Conservation (phyloP, 2,329 filamentous ascomycete genomes). For the Cladophialophora yegresii region DNA sequence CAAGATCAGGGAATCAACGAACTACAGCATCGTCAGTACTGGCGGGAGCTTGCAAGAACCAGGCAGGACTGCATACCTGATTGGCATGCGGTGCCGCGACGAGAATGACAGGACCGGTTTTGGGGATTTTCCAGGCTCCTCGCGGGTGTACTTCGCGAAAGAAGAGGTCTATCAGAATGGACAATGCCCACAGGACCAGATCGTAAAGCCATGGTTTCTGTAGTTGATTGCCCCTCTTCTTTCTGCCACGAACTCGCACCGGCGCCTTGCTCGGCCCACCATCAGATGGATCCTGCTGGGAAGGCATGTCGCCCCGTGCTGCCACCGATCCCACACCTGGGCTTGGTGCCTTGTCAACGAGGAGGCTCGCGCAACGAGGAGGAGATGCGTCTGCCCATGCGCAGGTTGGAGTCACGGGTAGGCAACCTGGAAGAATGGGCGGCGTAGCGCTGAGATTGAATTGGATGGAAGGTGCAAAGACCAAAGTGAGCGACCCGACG, state of each 20-base stretch:
- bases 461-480: neutral
- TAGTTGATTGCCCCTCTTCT: slow-evolving; percentile 45
- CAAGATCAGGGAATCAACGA: slow-evolving; percentile 91
- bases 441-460: neutral
- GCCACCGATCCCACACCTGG: neutral
- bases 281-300: slow-evolving; percentile 10
- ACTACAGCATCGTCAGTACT: slow-evolving; percentile 55
- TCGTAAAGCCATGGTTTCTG: slow-evolving; percentile 55
- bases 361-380: neutral
- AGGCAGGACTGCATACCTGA: slow-evolving; percentile 60
- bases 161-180: slow-evolving; percentile 86
- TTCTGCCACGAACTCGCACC: slow-evolving; percentile 38
- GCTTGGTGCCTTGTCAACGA: neutral
- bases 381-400: neutral
- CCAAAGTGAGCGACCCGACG: neutral
- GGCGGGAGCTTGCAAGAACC: neutral
- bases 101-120: slow-evolving; percentile 85
- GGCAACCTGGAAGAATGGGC: neutral
- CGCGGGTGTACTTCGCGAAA: slow-evolving; percentile 96
- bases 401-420: neutral
- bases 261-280: neutral
- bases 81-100: slow-evolving; percentile 97
- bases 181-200: slow-evolving; percentile 53
- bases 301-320: slow-evolving; percentile 9
- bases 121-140: slow-evolving; percentile 91